Base-by-base conservation (phyloP, 2,329 filamentous ascomycete species). In the Phialocephala sp. region DNA sequence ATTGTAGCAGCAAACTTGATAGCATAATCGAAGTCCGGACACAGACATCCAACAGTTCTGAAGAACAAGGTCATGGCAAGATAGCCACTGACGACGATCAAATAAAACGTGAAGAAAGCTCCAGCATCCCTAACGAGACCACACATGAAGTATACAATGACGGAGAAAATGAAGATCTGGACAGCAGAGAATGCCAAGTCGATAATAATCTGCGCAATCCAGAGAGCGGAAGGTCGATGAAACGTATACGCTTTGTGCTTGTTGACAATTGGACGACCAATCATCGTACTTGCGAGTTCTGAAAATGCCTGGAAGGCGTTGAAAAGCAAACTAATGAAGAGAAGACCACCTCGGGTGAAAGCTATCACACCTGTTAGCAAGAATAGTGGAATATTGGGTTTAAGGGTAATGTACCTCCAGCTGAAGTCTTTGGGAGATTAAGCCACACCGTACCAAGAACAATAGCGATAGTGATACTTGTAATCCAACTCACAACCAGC, bases 231-330 rank as follows among this genome's bases (percentile, higher is more conserved):
- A 0, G 93, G 93, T 39, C 91, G 84, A 76, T 95, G 90, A 74
- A 96, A 94, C 0, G 92, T 90, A 72, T 92, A 96, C 0, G 91
- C 89, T 64, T 90, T 88, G 77, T 96, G 93, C 76, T 95, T 96
- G 76, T 93, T 92, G 66, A 96, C 85, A 43, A 96, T 91, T 0
- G 89, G 84, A 9, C 93, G 85, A 0, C 90, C 91, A 18, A 89
- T 80, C 91, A 95, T 94, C 1, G 90, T 91, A 12, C 85, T 84
- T 0, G 85, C 90, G 0, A 97, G 79, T 76, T 96, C 92, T 0
- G 89, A 87, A 74, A 95, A 94, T 27, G 92, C 91, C 74, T 93
- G 89, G 78, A 96, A 94, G n/a, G 91, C 90, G 76, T 94, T 94
- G 83, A 94, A 94, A 4, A 96, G 80, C 1, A 96, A 84, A 24